phyloP scores from a whole-genome alignment of 129 eudicot genomes.

The carrot (Daucus carota) region DNA sequence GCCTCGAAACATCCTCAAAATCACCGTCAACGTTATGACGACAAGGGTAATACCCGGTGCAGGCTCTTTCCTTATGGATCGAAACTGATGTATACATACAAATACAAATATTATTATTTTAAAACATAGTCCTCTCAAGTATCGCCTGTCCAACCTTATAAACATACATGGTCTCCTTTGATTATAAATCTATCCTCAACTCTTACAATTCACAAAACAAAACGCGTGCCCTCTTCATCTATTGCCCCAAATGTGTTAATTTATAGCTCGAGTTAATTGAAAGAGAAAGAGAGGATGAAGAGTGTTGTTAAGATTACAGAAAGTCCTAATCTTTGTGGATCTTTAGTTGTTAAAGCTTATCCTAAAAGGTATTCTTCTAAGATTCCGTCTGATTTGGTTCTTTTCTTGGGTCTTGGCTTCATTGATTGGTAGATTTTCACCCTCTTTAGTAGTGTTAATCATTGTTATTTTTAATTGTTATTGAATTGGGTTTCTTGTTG shows the following conservation, averaged over 20 bases:
- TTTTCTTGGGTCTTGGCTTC: constrained; percentile 89
- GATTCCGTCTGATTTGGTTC: constrained; percentile 94
- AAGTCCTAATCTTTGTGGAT: constrained; percentile 43
- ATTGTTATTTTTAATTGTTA: background rate
- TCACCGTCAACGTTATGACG: constrained; percentile 22
- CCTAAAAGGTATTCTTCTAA: constrained; percentile 92
- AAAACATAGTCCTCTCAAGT: background rate
- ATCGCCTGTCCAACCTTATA: no score
- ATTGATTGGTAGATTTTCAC: constrained; percentile 60
- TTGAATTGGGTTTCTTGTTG: background rate
- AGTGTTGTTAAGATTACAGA: constrained; percentile 49
- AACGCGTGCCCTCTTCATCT: constrained; percentile 7
- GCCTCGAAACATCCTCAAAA: background rate
- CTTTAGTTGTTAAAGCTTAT: constrained; percentile 69
- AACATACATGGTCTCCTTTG: background rate
- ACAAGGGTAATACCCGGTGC: constrained; percentile 19
- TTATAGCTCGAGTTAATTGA: background rate
- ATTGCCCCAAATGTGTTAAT: no score
- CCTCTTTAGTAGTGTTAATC: no score
- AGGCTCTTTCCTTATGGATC: constrained; percentile 14
- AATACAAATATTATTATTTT: background rate
- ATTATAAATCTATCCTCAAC: background rate
- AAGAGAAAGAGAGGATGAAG: constrained; percentile 30
- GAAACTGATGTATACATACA: background rate
- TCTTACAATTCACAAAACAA: background rate